phyloP scores from a whole-genome alignment of 1,139 yeast genomes.

The Candida glucosophila region DNA sequence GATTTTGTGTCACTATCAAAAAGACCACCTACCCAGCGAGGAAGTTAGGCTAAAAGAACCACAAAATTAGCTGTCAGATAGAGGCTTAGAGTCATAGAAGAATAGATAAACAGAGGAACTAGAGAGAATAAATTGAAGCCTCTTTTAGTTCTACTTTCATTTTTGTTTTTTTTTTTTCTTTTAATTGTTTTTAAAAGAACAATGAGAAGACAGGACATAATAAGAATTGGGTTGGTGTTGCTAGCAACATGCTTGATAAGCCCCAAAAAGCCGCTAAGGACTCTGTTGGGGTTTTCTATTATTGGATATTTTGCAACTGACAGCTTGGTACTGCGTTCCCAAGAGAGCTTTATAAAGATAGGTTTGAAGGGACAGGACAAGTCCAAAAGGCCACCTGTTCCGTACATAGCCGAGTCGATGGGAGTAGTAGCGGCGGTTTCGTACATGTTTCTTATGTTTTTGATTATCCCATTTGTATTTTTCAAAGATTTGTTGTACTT shows the following conservation, averaged over 20 bases:
- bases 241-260: slow-evolving; percentile 14
- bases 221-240: slow-evolving; percentile 11
- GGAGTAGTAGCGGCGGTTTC: slow-evolving; percentile 83
- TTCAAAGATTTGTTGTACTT: slow-evolving; percentile 64
- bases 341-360: slow-evolving; percentile 57
- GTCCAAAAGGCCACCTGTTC: slow-evolving; percentile 59
- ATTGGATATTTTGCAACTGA: slow-evolving; percentile 57
- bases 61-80: no score
- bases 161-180: no score
- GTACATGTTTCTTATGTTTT: slow-evolving; percentile 71
- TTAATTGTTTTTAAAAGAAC: no score
- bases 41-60: no score
- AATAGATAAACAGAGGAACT: no score
- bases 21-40: no score
- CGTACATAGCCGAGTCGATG: slow-evolving; percentile 72
- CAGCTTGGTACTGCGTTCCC: slow-evolving; percentile 56
- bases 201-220: not conserved
- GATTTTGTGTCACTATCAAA: no score
- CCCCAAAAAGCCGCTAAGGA: slow-evolving; percentile 30
- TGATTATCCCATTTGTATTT: slow-evolving; percentile 84
- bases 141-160: no score
- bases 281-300: slow-evolving; percentile 58
- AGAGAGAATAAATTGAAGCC: no score
- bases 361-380: slow-evolving; percentile 83
- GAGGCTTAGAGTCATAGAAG: no score